phyloP scores from a whole-genome alignment of 78 protist species.

The Mastigamoeba balamuthi region DNA sequence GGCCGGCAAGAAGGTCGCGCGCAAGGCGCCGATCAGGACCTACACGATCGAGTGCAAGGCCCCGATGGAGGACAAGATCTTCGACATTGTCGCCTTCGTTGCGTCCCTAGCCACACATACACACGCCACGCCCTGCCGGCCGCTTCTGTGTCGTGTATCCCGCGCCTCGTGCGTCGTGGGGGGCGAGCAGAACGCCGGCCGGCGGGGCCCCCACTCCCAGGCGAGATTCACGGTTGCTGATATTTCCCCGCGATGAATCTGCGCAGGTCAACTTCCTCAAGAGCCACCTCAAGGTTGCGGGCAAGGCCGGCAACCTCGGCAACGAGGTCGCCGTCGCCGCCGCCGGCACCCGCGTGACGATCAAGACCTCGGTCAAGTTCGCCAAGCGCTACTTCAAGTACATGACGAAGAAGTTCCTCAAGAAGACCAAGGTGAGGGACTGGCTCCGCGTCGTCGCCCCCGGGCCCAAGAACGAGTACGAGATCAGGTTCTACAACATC shows the following conservation, averaged over 20 bases:
- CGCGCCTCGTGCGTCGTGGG: too few relatives aligned
- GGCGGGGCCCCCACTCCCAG: too few relatives aligned
- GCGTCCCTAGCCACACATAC: background rate
- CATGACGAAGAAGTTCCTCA: constrained; percentile 88
- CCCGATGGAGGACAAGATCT: background rate
- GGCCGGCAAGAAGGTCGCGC: background rate
- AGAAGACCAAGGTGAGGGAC: constrained; percentile 77
- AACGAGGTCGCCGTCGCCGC: constrained; percentile 34
- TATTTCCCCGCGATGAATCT: too few relatives aligned
- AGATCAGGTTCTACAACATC: constrained; percentile 14
- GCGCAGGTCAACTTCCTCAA: background rate
- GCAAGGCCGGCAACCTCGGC: constrained; percentile 81
- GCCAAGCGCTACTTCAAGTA: constrained; percentile 88
- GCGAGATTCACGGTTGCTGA: too few relatives aligned
- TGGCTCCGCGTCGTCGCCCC: constrained; percentile 82
- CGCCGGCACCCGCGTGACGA: constrained; percentile 29
- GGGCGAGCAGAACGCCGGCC: too few relatives aligned
- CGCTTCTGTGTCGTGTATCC: too few relatives aligned
- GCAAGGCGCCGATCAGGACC: background rate
- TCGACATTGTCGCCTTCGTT: background rate
- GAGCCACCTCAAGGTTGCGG: constrained; percentile 31
- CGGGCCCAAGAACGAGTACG: constrained; percentile 42
- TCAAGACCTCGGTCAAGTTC: constrained; percentile 44
- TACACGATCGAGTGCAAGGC: background rate
- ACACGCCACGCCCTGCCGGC: background rate